A percentile compares a stretch with the other conserved stretches of the same genome.
These are phyloP conservation scores for Fagus crenata DNA, from an alignment of 306 rosid genomes.

Conservation along the genomic window DNA sequence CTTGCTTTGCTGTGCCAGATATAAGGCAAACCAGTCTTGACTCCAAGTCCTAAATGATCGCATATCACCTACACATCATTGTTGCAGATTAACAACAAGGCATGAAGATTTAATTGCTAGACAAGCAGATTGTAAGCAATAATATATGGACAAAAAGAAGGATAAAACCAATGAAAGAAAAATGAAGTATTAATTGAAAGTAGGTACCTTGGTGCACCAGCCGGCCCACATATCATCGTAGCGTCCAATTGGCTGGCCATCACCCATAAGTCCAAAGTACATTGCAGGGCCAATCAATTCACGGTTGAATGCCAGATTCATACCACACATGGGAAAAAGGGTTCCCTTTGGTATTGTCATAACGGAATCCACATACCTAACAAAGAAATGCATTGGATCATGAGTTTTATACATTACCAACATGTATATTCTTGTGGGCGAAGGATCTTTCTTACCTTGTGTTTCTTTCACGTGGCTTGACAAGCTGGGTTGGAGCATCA, in stretches of 20 bases:
- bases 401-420: not conserved
- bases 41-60: conserved; percentile 78
- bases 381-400: not conserved
- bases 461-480: conserved; percentile 81
- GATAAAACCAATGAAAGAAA: not conserved
- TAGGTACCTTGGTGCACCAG: conserved; percentile 78
- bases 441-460: conserved; percentile 45
- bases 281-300: conserved; percentile 80
- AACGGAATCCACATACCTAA: conserved; percentile 80
- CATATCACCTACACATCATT: conserved; percentile 58
- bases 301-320: conserved; percentile 86
- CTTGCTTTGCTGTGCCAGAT: conserved; percentile 93
- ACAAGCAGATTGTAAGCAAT: not conserved
- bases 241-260: conserved; percentile 80
- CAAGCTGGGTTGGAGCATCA: conserved; percentile 94
- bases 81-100: not conserved
- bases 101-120: not conserved
- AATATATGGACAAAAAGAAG: not conserved
- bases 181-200: not conserved
- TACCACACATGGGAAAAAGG: conserved; percentile 84
- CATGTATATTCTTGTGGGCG: not conserved
- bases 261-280: conserved; percentile 96
- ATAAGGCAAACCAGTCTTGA: conserved; percentile 87
- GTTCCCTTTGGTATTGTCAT: conserved; percentile 78
- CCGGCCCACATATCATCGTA: conserved; percentile 96